Evolutionary conservation across 129 eudicot genomes (phyloP).

Genomic region (Logfia minima): DNA sequence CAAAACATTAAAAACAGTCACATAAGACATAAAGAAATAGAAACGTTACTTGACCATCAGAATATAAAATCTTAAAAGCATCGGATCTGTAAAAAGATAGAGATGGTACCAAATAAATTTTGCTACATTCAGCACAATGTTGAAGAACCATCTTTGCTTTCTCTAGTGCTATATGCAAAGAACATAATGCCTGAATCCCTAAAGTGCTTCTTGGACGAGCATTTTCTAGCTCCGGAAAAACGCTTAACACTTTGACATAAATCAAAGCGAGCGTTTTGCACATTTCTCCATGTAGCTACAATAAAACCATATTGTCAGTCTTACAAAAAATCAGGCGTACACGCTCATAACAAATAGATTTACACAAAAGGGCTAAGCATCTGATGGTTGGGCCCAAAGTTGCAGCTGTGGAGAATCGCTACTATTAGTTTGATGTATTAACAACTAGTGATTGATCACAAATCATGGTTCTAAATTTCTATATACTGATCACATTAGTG

Average conservation of each 20-base stretch:
- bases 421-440: not conserved
- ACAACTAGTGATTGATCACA: constrained; percentile 5
- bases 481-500: not conserved
- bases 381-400: not conserved
- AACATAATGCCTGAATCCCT: constrained; percentile 95
- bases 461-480: not conserved
- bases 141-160: constrained; percentile 88
- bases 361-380: not conserved
- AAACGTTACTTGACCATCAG: not conserved
- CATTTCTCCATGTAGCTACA: constrained; percentile 94
- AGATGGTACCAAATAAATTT: constrained; percentile 78
- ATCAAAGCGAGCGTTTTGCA: constrained; percentile 70
- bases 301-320: constrained; percentile 27
- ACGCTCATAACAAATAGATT: not conserved
- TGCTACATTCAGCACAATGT: constrained; percentile 96
- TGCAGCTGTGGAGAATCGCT: not conserved
- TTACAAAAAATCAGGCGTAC: not conserved
- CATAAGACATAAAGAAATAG: not conserved
- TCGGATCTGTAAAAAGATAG: not conserved
- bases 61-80: not conserved
- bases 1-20: not conserved
- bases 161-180: constrained; percentile 93
- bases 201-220: constrained; percentile 97
- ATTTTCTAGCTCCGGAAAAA: constrained; percentile 87
- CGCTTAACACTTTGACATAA: constrained; percentile 65